Conservation (phyloP, 805 yeast species). For the Zygosaccharomyces siamensis region DNA sequence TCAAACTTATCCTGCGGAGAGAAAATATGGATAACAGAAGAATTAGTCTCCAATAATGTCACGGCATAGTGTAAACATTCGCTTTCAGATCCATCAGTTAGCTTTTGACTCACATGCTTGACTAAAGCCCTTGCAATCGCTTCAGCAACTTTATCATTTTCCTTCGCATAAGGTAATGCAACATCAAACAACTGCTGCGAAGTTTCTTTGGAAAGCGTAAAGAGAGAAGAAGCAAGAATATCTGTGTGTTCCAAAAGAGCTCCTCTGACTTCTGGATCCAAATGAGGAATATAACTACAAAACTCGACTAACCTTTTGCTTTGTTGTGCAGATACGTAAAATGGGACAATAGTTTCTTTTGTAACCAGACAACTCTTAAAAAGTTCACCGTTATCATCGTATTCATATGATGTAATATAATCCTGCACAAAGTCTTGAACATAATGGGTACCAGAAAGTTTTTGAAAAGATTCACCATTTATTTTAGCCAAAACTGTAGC, state of each 20-base stretch:
- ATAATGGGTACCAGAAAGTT: constrained; percentile 14
- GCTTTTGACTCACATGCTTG: constrained; percentile 8
- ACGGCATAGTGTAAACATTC: constrained; percentile 10
- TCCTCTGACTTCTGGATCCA: constrained; percentile 6
- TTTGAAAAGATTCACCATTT: neutral
- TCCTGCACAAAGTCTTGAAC: constrained; percentile 21
- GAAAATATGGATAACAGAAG: constrained; percentile 11
- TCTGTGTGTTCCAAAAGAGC: constrained; percentile 16
- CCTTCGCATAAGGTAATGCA: constrained; percentile 11
- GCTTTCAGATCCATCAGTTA: neutral
- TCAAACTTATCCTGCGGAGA: constrained; percentile 16
- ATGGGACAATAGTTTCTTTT: constrained; percentile 32
- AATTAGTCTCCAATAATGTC: constrained; percentile 15
- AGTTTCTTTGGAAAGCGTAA: constrained; percentile 10
- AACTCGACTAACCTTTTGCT: constrained; percentile 20
- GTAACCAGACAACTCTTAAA: constrained; percentile 34
- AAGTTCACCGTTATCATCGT: constrained; percentile 25
- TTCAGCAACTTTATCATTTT: constrained; percentile 11
- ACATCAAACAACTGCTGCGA: constrained; percentile 13
- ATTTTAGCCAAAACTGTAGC: constrained; percentile 30
- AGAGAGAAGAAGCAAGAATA: constrained; percentile 15
- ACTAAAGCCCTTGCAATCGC: constrained; percentile 14
- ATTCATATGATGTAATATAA: constrained; percentile 27
- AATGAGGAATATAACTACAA: constrained; percentile 17
- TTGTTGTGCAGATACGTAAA: constrained; percentile 32